phyloP scores from a whole-genome alignment of 2,329 filamentous ascomycete genomes.

The Calonectria multiphialidica region DNA sequence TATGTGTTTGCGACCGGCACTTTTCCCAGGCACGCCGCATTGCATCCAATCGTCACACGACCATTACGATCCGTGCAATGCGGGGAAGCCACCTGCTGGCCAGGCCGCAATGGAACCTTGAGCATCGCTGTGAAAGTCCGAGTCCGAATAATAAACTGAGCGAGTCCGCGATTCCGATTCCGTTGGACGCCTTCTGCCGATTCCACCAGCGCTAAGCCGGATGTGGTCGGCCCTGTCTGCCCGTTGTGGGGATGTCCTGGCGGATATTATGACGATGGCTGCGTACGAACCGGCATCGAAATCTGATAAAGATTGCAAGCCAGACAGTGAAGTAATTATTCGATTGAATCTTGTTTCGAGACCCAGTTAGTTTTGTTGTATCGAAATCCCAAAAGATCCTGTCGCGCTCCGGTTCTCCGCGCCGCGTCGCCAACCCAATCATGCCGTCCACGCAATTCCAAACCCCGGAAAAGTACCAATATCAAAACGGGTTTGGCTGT shows the following conservation, averaged over 20 bases:
- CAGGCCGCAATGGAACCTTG: not conserved
- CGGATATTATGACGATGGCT: not conserved
- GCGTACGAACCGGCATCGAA: not conserved
- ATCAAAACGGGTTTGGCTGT: slow-evolving; percentile 17
- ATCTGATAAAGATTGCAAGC: not conserved
- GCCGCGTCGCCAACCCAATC: not conserved
- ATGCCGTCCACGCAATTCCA: slow-evolving; percentile 5
- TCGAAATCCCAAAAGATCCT: not conserved
- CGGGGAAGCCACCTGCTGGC: not conserved
- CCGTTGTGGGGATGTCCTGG: not conserved
- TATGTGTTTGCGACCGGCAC: not conserved
- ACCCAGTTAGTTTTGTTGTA: too few species aligned
- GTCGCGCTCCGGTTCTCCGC: not conserved
- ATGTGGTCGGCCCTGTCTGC: not conserved
- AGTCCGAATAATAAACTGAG: not conserved
- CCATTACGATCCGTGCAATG: not conserved
- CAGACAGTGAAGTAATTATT: not conserved
- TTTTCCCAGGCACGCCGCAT: not conserved
- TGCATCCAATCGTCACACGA: slow-evolving; percentile 1
- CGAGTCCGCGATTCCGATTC: slow-evolving; percentile 21
- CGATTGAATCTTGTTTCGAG: not conserved
- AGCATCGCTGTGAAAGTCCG: not conserved
- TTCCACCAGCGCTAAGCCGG: slow-evolving; percentile 10
- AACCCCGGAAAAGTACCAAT: slow-evolving; percentile 18
- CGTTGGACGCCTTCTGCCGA: slow-evolving; percentile 5